Base-by-base conservation (phyloP, 805 yeast species). In the Yamadazyma nakazawae region DNA sequence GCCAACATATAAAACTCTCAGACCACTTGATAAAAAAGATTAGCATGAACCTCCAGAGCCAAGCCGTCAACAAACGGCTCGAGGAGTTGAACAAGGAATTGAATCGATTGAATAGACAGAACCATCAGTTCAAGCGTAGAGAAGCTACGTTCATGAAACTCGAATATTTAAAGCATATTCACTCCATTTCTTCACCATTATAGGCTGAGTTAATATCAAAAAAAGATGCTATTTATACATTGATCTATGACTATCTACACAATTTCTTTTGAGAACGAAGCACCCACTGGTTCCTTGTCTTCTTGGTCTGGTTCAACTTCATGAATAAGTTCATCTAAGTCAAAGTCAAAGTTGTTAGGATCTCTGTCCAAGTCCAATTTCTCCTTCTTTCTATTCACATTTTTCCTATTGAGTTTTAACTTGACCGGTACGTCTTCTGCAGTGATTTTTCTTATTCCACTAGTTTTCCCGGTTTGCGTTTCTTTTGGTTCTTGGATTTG, bases 291-390 rank as follows among this genome's bases (percentile, higher is more conserved):
- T 41, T 32, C 34, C 25, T 19, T 17, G 5, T 17, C 31, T 13
- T 42, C 21, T n/a, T 16, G 26, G 19, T 9, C 24, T 14, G 43
- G 40, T 18, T 38, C 41, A 43, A 68, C 73, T 38, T 72, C 76
- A 21, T 57, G 53, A 34, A 71, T 70, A 54, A 72, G 63, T 47
- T 70, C 74, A 51, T 72, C 76, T 45, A 72, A 59, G 45, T 72
- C 77, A 42, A 70, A 72, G 52, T 72, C 77, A 51, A 66, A 72
- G 37, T 60, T 67, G 45, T 71, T 66, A 6, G 76, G 76, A 49
- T 72, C 57, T 21, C 58, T 53, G 54, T 72, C 70, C 36, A 61
- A 50, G 38, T 66, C 71, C 39, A 66, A 52, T 48, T 61, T 66
- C 30, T 67, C 75, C 30, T 56, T 54, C 48, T 71, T 57, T 49